Evolutionary conservation across 2,329 filamentous ascomycete genomes (phyloP).

Genomic region (Cadophora sp.): DNA sequence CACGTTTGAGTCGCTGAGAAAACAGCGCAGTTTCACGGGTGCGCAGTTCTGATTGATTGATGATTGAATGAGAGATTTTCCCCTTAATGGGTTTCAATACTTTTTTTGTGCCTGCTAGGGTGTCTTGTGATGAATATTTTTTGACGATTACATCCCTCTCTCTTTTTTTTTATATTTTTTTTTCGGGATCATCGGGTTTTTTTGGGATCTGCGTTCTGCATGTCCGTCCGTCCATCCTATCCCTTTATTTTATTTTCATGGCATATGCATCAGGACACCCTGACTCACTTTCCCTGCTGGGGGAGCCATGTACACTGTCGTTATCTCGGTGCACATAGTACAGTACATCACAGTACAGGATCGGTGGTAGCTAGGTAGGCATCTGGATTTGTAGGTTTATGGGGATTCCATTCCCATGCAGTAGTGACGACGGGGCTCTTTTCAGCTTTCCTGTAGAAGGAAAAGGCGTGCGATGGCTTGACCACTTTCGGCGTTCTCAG

Average conservation of each 20-base stretch:
- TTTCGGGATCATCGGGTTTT: too few relatives aligned
- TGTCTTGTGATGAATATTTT: neutral
- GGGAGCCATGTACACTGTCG: neutral
- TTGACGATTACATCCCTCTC: neutral
- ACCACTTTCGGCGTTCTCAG: neutral
- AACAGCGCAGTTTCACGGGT: slow-evolving; percentile 18
- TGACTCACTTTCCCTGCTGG: neutral
- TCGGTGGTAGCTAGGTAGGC: too few relatives aligned
- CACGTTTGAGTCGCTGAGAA: slow-evolving; percentile 47
- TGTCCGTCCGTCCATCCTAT: neutral
- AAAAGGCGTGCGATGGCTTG: neutral
- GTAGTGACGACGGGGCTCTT: slow-evolving; percentile 4
- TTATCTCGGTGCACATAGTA: neutral
- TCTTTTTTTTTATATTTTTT: too few relatives aligned
- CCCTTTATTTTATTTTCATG: neutral
- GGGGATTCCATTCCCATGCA: neutral
- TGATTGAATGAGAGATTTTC: slow-evolving; percentile 4
- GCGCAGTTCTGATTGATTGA: slow-evolving; percentile 7
- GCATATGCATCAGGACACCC: neutral
- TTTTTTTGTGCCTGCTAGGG: neutral
- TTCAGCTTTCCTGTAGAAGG: neutral
- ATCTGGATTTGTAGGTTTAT: neutral
- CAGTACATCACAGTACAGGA: neutral
- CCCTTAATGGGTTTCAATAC: neutral
- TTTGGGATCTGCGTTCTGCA: slow-evolving; percentile 11